Percentiles rank a stretch among this genome's conserved stretches.
These are phyloP conservation scores for Bassia scoparia DNA, from an alignment of 148 eudicot genomes.

Conservation along the genomic window DNA sequence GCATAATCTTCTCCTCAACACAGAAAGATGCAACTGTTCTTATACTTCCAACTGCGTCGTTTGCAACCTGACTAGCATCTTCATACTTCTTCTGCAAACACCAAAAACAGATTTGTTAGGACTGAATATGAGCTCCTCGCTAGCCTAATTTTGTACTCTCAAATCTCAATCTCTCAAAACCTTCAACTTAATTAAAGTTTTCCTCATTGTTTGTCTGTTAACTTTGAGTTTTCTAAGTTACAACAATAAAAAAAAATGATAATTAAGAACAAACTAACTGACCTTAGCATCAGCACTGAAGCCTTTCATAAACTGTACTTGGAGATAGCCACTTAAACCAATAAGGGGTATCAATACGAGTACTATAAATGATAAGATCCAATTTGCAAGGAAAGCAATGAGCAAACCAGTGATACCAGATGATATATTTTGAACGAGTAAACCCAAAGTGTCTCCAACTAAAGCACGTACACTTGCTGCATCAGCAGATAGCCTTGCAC, in stretches of 20 bases:
- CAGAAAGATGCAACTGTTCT: conserved; percentile 73
- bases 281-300: conserved; percentile 83
- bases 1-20: conserved; percentile 54
- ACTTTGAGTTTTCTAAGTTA: too few species aligned
- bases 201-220: too few species aligned
- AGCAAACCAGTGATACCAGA: conserved; percentile 53
- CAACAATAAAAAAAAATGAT: too few species aligned
- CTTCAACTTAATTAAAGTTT: too few species aligned
- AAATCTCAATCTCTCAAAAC: too few species aligned
- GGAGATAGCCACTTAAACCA: conserved; percentile 52
- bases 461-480: conserved; percentile 65
- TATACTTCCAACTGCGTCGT: conserved; percentile 68
- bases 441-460: conserved; percentile 73
- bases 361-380: conserved; percentile 66
- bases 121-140: too few species aligned
- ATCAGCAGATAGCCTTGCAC: conserved; percentile 68
- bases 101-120: background rate
- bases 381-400: conserved; percentile 68
- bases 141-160: too few species aligned
- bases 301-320: conserved; percentile 57
- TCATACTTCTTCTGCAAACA: conserved; percentile 48
- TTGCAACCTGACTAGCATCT: conserved; percentile 77
- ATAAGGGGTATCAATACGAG: conserved; percentile 66
- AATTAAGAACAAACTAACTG: too few species aligned
- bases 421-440: conserved; percentile 56